Conservation (phyloP, 169 alveolate species). For the Ichthyophthirius multifiliis region DNA sequence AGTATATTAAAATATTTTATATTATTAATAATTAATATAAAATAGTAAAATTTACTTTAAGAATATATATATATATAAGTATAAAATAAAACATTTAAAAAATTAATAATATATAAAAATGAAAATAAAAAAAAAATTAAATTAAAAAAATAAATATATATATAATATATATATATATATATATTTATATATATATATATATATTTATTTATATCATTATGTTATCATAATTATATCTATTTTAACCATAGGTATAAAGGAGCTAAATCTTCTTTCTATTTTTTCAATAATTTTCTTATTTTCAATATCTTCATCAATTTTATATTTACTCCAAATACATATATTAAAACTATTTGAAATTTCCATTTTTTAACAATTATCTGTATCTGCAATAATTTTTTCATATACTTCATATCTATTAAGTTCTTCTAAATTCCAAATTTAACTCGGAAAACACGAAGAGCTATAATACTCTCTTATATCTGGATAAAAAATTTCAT, state of each 20-base stretch:
- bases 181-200: too few relatives aligned
- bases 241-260: constrained; percentile 8
- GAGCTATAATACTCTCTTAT: constrained; percentile 15
- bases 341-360: background rate
- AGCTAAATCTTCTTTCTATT: constrained; percentile 11
- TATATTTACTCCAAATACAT: background rate
- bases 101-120: too few relatives aligned
- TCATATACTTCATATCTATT: constrained; percentile 2
- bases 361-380: background rate
- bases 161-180: too few relatives aligned
- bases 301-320: constrained; percentile 6
- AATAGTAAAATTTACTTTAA: too few relatives aligned
- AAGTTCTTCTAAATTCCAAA: constrained; percentile 10
- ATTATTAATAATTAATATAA: too few relatives aligned
- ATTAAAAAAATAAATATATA: too few relatives aligned
- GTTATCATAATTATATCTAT: background rate
- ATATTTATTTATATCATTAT: too few relatives aligned
- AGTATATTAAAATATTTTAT: too few relatives aligned
- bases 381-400: constrained; percentile 17
- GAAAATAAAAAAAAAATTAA: too few relatives aligned
- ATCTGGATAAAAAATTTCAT: constrained; percentile 19
- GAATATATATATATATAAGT: too few relatives aligned
- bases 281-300: constrained; percentile 12
- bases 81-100: too few relatives aligned
- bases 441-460: background rate